These are phyloP conservation scores for Lactarius sanguifluus DNA, from an alignment of 768 basidiomycete genomes.

Conservation along the genomic window DNA sequence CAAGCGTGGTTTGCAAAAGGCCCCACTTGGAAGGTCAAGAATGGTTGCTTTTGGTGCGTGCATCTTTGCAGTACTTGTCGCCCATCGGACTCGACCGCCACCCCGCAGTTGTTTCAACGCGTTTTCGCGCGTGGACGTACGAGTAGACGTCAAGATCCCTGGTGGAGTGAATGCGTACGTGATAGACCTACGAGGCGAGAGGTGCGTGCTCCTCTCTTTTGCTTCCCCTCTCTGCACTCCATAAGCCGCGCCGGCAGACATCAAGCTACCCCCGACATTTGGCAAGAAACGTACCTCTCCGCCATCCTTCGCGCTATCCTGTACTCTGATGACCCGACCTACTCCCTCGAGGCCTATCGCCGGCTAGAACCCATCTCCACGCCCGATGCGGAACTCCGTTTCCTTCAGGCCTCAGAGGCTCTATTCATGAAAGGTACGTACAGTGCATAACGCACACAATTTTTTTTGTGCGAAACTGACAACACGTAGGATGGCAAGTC, in stretches of 20 bases:
- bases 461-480: not conserved
- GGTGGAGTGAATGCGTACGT: constrained; percentile 95
- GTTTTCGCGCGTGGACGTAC: constrained; percentile 93
- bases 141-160: constrained; percentile 98
- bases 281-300: constrained; percentile 97
- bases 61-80: not conserved
- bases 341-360: constrained; percentile 89
- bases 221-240: not conserved
- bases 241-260: constrained; percentile 50
- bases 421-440: constrained; percentile 85
- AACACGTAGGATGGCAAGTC: constrained; percentile 84
- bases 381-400: constrained; percentile 84
- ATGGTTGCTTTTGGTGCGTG: constrained; percentile 88
- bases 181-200: constrained; percentile 90
- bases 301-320: constrained; percentile 88
- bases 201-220: constrained; percentile 49
- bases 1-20: constrained; percentile 91
- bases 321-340: constrained; percentile 93
- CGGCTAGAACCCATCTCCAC: constrained; percentile 94
- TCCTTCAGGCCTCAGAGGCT: constrained; percentile 86
- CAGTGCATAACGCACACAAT: constrained; percentile 43
- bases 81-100: not conserved
- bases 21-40: constrained; percentile 84
- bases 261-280: constrained; percentile 86
- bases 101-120: constrained; percentile 90